phyloP scores from a whole-genome alignment of 306 rosid genomes.

The Fragaria ananassa region DNA sequence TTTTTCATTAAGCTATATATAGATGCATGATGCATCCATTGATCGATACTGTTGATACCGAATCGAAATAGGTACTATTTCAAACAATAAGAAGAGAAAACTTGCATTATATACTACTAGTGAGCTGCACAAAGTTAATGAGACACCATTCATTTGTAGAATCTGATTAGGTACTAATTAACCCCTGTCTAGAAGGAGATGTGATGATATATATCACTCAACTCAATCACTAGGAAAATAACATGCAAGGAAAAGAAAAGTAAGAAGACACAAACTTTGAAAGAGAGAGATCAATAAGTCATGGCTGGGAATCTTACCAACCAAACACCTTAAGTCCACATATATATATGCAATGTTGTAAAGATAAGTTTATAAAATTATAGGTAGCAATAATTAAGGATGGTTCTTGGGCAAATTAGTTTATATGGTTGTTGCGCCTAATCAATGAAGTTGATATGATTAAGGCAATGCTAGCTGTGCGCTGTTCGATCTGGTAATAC shows the following conservation, averaged over 20 bases:
- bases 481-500: background rate
- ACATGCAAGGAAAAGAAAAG: background rate
- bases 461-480: background rate
- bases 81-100: background rate
- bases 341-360: background rate
- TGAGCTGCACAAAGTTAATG: background rate
- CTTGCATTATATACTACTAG: too few species aligned
- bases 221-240: too few species aligned
- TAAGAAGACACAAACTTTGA: too few species aligned
- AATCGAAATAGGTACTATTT: background rate
- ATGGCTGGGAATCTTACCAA: constrained; percentile 5
- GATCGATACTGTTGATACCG: too few species aligned
- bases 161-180: too few species aligned
- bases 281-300: background rate
- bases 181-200: background rate
- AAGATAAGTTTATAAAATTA: background rate
- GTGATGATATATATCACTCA: background rate
- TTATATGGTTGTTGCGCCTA: constrained; percentile 17
- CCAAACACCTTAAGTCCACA: background rate
- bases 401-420: background rate
- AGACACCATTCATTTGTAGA: too few species aligned
- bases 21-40: too few species aligned
- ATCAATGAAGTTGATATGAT: background rate
- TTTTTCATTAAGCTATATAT: background rate
- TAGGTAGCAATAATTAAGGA: background rate